Conservation (phyloP, 1,139 yeast genomes). For the Suhomyces bolitotheri region DNA sequence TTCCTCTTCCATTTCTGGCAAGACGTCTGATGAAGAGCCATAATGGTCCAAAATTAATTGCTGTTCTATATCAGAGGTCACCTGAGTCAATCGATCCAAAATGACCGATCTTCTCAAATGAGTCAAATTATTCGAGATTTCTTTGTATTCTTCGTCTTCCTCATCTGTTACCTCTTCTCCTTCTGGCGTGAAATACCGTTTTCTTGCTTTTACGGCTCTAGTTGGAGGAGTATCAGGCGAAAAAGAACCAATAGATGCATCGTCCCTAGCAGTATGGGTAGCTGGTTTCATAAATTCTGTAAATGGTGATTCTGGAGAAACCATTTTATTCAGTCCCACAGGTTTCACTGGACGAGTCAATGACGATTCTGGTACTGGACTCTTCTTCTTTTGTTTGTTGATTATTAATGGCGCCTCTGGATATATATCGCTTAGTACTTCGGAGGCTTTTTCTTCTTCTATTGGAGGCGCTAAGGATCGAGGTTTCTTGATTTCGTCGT, state of each 20-base stretch:
- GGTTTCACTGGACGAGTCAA: background rate
- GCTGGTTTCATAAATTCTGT: slow-evolving; percentile 11
- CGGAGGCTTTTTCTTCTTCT: slow-evolving; percentile 30
- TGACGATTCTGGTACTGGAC: slow-evolving; percentile 18
- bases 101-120: slow-evolving; percentile 39
- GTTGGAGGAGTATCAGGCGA: slow-evolving; percentile 40
- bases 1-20: slow-evolving; percentile 9
- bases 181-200: slow-evolving; percentile 9
- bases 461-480: slow-evolving; percentile 11
- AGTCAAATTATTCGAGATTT: slow-evolving; percentile 11
- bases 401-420: slow-evolving; percentile 44
- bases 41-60: slow-evolving; percentile 28
- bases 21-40: slow-evolving; percentile 15
- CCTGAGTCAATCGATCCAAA: slow-evolving; percentile 41
- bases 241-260: slow-evolving; percentile 34
- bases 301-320: background rate
- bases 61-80: slow-evolving; percentile 43
- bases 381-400: slow-evolving; percentile 29
- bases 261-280: slow-evolving; percentile 15
- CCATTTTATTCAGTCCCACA: background rate
- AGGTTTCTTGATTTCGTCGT: slow-evolving; percentile 20
- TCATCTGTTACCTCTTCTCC: slow-evolving; percentile 13
- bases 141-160: slow-evolving; percentile 15
- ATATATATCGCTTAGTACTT: slow-evolving; percentile 46
- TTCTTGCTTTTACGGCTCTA: slow-evolving; percentile 6